Conservation (phyloP, 371 early-diverging fungal genomes). For the Rhizopus arrhizus region DNA sequence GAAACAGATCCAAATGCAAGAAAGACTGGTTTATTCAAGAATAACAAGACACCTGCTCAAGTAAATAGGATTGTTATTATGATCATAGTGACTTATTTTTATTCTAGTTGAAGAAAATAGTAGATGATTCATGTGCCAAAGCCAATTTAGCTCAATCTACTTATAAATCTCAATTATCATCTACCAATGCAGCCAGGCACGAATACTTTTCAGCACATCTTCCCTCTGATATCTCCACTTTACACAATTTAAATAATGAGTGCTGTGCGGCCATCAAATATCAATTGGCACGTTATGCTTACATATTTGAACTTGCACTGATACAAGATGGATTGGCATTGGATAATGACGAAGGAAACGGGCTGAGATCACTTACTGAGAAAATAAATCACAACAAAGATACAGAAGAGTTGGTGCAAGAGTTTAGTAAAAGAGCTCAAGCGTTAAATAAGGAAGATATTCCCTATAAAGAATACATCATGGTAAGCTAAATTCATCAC, state of each 20-base stretch:
- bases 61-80: slow-evolving; percentile 19
- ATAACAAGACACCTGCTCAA: slow-evolving; percentile 57
- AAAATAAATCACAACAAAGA: slow-evolving; percentile 61
- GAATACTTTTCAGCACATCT: slow-evolving; percentile 65
- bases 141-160: slow-evolving; percentile 66
- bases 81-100: too few species aligned
- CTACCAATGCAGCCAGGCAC: slow-evolving; percentile 62
- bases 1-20: slow-evolving; percentile 48
- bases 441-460: slow-evolving; percentile 42
- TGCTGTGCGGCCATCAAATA: slow-evolving; percentile 65
- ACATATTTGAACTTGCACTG: slow-evolving; percentile 34
- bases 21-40: slow-evolving; percentile 54
- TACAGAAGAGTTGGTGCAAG: slow-evolving; percentile 43
- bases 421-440: slow-evolving; percentile 24
- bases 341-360: slow-evolving; percentile 45
- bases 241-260: slow-evolving; percentile 73
- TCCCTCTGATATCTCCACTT: slow-evolving; percentile 47
- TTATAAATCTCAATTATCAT: slow-evolving; percentile 67
- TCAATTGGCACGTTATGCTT: slow-evolving; percentile 66
- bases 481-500: slow-evolving; percentile 1
- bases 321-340: slow-evolving; percentile 38
- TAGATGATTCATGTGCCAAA: slow-evolving; percentile 70
- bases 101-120: slow-evolving; percentile 53
- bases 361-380: slow-evolving; percentile 59
- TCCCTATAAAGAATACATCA: slow-evolving; percentile 63